Conservation (phyloP, 2,329 filamentous ascomycete genomes). For the Trichoderma harzianum region DNA sequence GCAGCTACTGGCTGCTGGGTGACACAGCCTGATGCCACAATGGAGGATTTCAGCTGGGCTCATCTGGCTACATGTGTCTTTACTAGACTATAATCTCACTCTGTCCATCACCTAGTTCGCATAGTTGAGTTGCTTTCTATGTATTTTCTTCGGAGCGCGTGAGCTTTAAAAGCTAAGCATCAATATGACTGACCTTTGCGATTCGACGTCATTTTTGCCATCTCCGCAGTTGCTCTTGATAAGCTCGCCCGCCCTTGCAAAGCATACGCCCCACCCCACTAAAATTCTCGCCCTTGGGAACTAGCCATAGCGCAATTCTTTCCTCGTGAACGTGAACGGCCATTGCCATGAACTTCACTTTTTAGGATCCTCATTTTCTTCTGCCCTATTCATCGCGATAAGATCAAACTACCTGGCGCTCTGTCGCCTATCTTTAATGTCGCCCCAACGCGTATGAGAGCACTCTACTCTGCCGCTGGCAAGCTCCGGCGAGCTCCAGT, state of each 20-base stretch:
- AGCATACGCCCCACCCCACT: conserved; percentile 13
- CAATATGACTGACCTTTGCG: not conserved
- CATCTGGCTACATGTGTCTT: not conserved
- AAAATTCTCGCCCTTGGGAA: conserved; percentile 7
- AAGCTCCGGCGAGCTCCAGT: conserved; percentile 41
- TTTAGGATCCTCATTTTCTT: not conserved
- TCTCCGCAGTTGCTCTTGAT: conserved; percentile 8
- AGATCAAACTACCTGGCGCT: conserved; percentile 9
- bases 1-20: conserved; percentile 4
- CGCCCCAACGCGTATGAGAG: conserved; percentile 26
- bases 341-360: not conserved
- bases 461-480: conserved; percentile 33
- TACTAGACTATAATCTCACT: not conserved
- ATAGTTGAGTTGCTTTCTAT: not conserved
- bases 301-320: not conserved
- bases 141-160: not conserved
- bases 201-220: not conserved
- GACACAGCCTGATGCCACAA: not conserved
- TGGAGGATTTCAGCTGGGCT: not conserved
- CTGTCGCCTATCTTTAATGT: conserved; percentile 27
- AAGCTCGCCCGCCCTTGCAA: conserved; percentile 6
- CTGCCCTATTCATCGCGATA: not conserved
- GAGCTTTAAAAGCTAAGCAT: not conserved
- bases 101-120: not conserved
- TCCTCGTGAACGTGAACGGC: not conserved